These are phyloP conservation scores for Suillus alpinus DNA, from an alignment of 768 basidiomycete genomes.

Conservation along the genomic window DNA sequence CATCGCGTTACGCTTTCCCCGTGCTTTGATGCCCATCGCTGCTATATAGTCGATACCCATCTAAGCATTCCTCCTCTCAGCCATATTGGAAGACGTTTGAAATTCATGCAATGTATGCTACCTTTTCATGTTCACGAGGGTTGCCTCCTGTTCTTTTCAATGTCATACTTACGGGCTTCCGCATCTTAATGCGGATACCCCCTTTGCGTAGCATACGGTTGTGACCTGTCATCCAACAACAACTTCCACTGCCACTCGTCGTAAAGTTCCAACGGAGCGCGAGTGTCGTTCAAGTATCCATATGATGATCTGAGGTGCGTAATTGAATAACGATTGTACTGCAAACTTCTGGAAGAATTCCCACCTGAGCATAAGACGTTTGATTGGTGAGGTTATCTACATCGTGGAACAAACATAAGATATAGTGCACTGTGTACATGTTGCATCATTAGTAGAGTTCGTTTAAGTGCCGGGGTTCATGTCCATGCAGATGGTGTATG, in stretches of 20 bases:
- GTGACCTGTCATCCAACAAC: too few species aligned
- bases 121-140: too few species aligned
- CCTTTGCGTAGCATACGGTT: not conserved
- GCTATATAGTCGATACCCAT: too few species aligned
- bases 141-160: too few species aligned
- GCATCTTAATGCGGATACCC: too few species aligned
- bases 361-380: not conserved
- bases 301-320: not conserved
- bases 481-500: not conserved
- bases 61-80: too few species aligned
- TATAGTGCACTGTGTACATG: not conserved
- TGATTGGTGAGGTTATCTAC: not conserved
- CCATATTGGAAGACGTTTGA: too few species aligned
- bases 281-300: not conserved
- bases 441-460: not conserved
- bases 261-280: conserved; percentile 16
- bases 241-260: not conserved
- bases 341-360: not conserved
- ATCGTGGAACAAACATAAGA: not conserved
- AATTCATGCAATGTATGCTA: too few species aligned
- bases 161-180: too few species aligned
- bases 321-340: not conserved
- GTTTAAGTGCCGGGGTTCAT: not conserved
- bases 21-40: too few species aligned
- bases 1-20: too few species aligned